These are phyloP conservation scores for Fusarium globosum DNA, from an alignment of 2,329 filamentous ascomycete species.

Conservation along the genomic window DNA sequence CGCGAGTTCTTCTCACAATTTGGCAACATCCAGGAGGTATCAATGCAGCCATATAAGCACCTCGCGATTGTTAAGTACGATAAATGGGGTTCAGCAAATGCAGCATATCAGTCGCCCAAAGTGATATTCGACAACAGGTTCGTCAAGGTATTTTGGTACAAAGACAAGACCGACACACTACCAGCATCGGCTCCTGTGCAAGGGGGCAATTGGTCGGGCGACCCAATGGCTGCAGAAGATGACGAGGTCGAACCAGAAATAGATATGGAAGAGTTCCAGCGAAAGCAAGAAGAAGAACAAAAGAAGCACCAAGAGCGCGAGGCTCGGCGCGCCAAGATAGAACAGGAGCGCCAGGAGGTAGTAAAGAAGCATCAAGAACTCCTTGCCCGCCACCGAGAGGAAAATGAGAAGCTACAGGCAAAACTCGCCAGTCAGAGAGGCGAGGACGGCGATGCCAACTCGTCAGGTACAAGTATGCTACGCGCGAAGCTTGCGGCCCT, in stretches of 20 bases:
- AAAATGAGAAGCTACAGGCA: slow-evolving; percentile 73
- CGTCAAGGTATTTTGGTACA: slow-evolving; percentile 85
- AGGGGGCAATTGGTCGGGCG: slow-evolving; percentile 44
- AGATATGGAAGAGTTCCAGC: slow-evolving; percentile 75
- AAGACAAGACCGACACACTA: slow-evolving; percentile 58
- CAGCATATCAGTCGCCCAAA: slow-evolving; percentile 80
- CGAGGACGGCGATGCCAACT: slow-evolving; percentile 41
- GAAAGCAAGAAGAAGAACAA: slow-evolving; percentile 78
- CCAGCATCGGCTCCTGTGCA: slow-evolving; percentile 42
- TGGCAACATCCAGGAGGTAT: slow-evolving; percentile 71
- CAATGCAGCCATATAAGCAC: slow-evolving; percentile 73
- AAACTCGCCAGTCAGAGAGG: slow-evolving; percentile 55
- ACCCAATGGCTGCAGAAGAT: slow-evolving; percentile 29
- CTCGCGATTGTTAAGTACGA: slow-evolving; percentile 77
- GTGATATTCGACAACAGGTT: slow-evolving; percentile 88
- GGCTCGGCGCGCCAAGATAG: slow-evolving; percentile 71
- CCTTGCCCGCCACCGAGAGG: slow-evolving; percentile 71
- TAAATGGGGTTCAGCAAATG: slow-evolving; percentile 72
- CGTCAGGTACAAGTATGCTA: slow-evolving; percentile 70
- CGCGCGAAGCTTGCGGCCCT: slow-evolving; percentile 78
- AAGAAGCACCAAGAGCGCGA: slow-evolving; percentile 73
- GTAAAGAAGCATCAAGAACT: slow-evolving; percentile 72
- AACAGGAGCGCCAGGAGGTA: slow-evolving; percentile 70
- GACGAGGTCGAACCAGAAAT: slow-evolving; percentile 62
- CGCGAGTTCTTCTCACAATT: slow-evolving; percentile 78